Evolutionary conservation across 1,284 basidiomycete species (phyloP).

Genomic region (Stygiomarasmius scandens): DNA sequence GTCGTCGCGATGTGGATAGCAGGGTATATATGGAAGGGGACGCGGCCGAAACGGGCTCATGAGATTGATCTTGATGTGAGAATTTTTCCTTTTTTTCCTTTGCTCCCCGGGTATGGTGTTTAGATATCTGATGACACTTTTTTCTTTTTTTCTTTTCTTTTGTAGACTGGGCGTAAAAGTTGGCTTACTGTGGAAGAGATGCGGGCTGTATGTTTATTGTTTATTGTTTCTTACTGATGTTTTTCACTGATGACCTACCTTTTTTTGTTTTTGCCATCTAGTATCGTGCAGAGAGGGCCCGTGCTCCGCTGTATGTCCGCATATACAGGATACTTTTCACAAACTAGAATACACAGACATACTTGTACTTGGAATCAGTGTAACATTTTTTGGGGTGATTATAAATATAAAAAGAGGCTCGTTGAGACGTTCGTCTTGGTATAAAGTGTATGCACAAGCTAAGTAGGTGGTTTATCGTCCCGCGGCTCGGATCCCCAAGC

Average conservation of each 20-base stretch:
- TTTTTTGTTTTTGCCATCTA: background rate
- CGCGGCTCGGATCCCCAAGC: too few relatives aligned
- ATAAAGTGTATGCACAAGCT: too few relatives aligned
- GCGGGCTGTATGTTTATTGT: constrained; percentile 12
- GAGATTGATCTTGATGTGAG: constrained; percentile 45
- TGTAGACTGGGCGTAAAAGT: constrained; percentile 36
- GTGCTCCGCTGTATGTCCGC: constrained; percentile 17
- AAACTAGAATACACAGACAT: too few relatives aligned
- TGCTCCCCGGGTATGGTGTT: background rate
- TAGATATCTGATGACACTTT: background rate
- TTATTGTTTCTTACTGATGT: background rate
- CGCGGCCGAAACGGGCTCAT: constrained; percentile 33
- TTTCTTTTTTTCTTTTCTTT: too few relatives aligned
- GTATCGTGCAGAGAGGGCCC: constrained; percentile 18
- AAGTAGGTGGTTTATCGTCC: too few relatives aligned
- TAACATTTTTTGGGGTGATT: too few relatives aligned
- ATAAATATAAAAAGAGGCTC: too few relatives aligned
- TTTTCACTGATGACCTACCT: background rate
- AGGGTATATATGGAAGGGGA: constrained; percentile 43
- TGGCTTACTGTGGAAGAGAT: constrained; percentile 24
- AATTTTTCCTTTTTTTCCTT: constrained; percentile 1
- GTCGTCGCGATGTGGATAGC: constrained; percentile 27
- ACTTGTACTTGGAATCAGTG: too few relatives aligned
- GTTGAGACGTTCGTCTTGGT: too few relatives aligned
- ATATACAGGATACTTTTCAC: constrained; percentile 19